Evolutionary conservation across 345 rosid species (phyloP), one percentile per base, ranked within the genome.

Genomic region (Linum usitatissimum): DNA sequence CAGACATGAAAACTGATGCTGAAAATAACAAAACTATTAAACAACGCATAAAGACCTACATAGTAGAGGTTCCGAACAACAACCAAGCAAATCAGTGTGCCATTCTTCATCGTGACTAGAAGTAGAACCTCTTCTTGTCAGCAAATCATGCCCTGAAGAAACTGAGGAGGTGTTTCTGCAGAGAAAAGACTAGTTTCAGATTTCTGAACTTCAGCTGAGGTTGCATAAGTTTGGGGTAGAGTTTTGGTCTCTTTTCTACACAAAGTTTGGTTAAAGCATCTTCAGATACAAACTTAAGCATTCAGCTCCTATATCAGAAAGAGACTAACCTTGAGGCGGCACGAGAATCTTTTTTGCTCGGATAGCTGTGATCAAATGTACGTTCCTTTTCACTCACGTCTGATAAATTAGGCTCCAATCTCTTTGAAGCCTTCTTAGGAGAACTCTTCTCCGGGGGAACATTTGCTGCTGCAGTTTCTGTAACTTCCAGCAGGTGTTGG

Each of bases 51-150:
- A 71, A 20, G 60, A 76, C 94, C 55, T 86, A 93, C 99, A 93
- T 6, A 93, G 79, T 68, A 67, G 84, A 71, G 99, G 99, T 71
- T 93, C 94, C 36, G 88, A 83, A 78, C 95, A 93, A 74, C 99
- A 93, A 66, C 86, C 99, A 36, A 93, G 96, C 72, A 93, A 80
- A 75, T 93, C 99, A 31, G 88, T 77, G 36, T 90, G 91, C 99
- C 99, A 93, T 62, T 93, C 97, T 48, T 83, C 91, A 64, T 81
- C 65, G n/a, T 48, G 70, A 63, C 75, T 71, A 56, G 80, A 83
- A 63, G 73, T 71, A 56, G 80, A 83, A 58, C 76, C 84, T 73
- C 71, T 83, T 63, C 64, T 73, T 36, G 99, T 82, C 66, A 80
- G 81, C 77, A 86, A 73, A 71, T 86, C 88, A 55, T 68, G 90